These are phyloP conservation scores for Pisolithus tinctorius DNA, from an alignment of 768 basidiomycete species.

Conservation along the genomic window DNA sequence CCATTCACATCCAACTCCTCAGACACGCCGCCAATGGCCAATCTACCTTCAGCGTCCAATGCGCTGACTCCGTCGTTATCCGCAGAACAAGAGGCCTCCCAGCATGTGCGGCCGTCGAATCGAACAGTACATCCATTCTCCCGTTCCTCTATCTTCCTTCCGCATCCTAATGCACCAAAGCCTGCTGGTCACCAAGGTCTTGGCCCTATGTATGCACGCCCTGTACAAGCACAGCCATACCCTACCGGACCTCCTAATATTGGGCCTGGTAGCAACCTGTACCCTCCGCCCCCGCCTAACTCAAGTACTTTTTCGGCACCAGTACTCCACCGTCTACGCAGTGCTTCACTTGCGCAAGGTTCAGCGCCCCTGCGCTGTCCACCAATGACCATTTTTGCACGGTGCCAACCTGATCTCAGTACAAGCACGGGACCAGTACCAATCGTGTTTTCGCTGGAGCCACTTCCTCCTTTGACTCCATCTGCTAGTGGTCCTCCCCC, in stretches of 20 bases:
- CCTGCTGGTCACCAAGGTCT: conserved; percentile 21
- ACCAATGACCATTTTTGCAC: conserved; percentile 51
- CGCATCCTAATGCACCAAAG: conserved; percentile 52
- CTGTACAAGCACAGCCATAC: conserved; percentile 13
- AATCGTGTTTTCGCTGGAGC: conserved; percentile 53
- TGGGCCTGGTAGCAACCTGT: conserved; percentile 3
- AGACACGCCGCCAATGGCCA: conserved; percentile 3
- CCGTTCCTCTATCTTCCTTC: conserved; percentile 41
- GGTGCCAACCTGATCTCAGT: conserved; percentile 45
- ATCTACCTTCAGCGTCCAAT: conserved; percentile 10
- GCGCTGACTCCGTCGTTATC: conserved; percentile 12
- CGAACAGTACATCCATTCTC: conserved; percentile 18
- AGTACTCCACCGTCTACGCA: conserved; percentile 21
- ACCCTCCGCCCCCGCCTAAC: conserved; percentile 14
- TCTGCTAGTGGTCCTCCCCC: not conserved
- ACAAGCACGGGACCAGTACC: conserved; percentile 51
- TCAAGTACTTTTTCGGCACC: conserved; percentile 23
- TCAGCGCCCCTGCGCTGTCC: conserved; percentile 5
- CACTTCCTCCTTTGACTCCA: conserved; percentile 27
- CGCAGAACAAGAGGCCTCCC: conserved; percentile 12
- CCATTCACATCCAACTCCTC: not conserved
- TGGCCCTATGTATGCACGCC: conserved; percentile 57
- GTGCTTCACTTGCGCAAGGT: conserved; percentile 16
- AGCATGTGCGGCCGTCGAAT: conserved; percentile 21
- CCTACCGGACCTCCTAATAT: conserved; percentile 4